phyloP scores from a whole-genome alignment of 2,329 filamentous ascomycete genomes.

The Phialophora expanda region DNA sequence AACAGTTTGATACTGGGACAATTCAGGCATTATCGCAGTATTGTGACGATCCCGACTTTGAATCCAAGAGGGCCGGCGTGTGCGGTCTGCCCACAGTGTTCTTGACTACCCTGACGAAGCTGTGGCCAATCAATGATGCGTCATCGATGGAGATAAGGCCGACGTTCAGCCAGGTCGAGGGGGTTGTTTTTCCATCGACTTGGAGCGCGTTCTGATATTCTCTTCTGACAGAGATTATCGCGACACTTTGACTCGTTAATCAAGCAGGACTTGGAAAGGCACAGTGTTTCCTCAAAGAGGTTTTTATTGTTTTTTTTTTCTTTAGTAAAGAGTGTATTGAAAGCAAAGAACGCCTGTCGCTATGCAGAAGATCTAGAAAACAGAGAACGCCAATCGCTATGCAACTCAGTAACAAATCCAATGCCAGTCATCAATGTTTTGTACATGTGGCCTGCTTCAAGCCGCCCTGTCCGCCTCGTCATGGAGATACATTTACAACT shows the following conservation, averaged over 20 bases:
- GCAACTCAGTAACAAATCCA: conserved; percentile 21
- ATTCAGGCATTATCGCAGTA: conserved; percentile 8
- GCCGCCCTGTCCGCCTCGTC: neutral
- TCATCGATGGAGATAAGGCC: no score
- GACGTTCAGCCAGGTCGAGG: no score
- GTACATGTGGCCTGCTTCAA: neutral
- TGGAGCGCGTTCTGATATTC: no score
- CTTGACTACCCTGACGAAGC: no score
- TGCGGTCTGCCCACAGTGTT: no score
- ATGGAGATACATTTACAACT: conserved; percentile 7
- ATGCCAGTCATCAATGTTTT: conserved; percentile 1
- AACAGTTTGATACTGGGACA: conserved; percentile 20
- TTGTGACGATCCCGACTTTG: neutral
- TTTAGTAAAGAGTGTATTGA: conserved; percentile 16
- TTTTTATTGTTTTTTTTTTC: conserved; percentile 10
- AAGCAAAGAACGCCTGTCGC: conserved; percentile 15
- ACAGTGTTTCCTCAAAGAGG: conserved; percentile 4
- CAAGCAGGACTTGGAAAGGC: neutral
- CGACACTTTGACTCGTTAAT: neutral
- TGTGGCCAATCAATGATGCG: no score
- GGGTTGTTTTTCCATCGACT: no score
- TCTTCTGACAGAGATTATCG: no score
- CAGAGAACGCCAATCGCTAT: conserved; percentile 23
- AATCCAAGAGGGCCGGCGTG: neutral
- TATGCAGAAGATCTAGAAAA: conserved; percentile 6